A percentile compares a stretch with the other conserved stretches of the same genome.
Conservation (phyloP, 768 basidiomycete species). For the Termitomyces sp. region DNA sequence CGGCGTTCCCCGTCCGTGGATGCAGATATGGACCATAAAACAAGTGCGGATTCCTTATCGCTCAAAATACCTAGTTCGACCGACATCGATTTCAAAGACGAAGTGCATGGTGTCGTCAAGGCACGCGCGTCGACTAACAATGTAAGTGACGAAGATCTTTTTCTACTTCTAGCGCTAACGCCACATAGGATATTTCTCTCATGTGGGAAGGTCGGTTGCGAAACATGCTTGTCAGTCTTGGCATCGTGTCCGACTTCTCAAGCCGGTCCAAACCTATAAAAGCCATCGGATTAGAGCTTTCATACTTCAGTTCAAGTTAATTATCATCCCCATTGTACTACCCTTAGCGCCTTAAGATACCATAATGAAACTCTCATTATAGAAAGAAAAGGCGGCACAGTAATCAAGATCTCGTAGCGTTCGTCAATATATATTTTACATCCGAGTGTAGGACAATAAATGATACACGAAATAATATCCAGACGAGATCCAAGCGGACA, state of each 20-base stretch:
- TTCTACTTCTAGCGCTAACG: neutral
- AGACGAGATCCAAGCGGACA: neutral
- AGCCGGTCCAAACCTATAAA: conserved; percentile 83
- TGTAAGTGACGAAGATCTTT: conserved; percentile 37
- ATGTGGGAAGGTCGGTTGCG: conserved; percentile 93
- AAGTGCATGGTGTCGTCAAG: conserved; percentile 82
- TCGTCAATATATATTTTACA: conserved; percentile 14
- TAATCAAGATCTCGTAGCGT: neutral
- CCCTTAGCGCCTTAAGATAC: neutral
- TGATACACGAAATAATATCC: conserved; percentile 9
- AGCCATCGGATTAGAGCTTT: conserved; percentile 87
- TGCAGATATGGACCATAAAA: conserved; percentile 19
- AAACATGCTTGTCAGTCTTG: conserved; percentile 85
- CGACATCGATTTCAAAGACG: conserved; percentile 19
- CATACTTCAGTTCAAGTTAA: conserved; percentile 74
- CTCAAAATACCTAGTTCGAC: conserved; percentile 4
- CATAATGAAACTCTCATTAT: neutral
- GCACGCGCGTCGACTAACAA: conserved; percentile 86
- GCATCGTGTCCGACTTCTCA: conserved; percentile 87
- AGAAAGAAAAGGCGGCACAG: neutral
- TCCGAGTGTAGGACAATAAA: conserved; percentile 8
- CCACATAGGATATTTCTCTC: conserved; percentile 71
- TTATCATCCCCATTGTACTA: neutral
- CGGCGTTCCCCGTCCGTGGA: conserved; percentile 44
- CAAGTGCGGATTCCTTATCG: conserved; percentile 12